These are phyloP conservation scores for Schizosaccharomyces japonicus DNA, from an alignment of 805 yeast species.

Conservation along the genomic window DNA sequence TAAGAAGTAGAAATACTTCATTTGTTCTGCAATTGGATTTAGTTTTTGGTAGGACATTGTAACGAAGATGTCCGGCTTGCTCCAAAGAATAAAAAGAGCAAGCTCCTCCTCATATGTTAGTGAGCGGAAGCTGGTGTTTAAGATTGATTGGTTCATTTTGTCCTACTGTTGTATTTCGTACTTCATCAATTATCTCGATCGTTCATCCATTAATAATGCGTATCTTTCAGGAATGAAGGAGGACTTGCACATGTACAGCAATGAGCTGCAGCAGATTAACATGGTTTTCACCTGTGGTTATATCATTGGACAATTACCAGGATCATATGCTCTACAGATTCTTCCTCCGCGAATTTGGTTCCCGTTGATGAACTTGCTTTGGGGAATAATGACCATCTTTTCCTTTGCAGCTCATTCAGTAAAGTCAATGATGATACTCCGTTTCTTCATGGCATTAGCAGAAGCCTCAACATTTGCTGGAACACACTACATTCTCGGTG, in stretches of 20 bases:
- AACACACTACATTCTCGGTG: slow-evolving; percentile 19
- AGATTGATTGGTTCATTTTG: slow-evolving; percentile 26
- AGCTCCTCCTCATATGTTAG: no score
- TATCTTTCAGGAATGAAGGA: slow-evolving; percentile 21
- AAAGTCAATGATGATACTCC: slow-evolving; percentile 25
- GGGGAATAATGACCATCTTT: slow-evolving; percentile 25
- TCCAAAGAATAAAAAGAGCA: no score
- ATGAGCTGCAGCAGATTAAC: slow-evolving; percentile 26
- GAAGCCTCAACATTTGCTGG: not conserved
- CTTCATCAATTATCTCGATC: slow-evolving; percentile 25
- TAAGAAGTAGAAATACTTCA: no score
- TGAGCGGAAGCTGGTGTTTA: slow-evolving; percentile 23
- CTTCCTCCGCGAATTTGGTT: slow-evolving; percentile 30
- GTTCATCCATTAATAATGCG: slow-evolving; percentile 26
- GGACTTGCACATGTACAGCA: slow-evolving; percentile 19
- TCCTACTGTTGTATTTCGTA: slow-evolving; percentile 29
- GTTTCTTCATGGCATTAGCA: slow-evolving; percentile 20
- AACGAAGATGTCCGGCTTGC: no score
- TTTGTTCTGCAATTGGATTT: no score
- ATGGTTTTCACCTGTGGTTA: slow-evolving; percentile 29
- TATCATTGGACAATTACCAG: slow-evolving; percentile 27
- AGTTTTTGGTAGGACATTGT: no score
- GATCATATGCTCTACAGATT: slow-evolving; percentile 24
- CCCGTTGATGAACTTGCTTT: slow-evolving; percentile 23
- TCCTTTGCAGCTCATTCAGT: slow-evolving; percentile 24